Evolutionary conservation across 495 filamentous ascomycete genomes (phyloP), one percentile per base, ranked within the genome.

Genomic region (Penicillium psychrofluorescens): DNA sequence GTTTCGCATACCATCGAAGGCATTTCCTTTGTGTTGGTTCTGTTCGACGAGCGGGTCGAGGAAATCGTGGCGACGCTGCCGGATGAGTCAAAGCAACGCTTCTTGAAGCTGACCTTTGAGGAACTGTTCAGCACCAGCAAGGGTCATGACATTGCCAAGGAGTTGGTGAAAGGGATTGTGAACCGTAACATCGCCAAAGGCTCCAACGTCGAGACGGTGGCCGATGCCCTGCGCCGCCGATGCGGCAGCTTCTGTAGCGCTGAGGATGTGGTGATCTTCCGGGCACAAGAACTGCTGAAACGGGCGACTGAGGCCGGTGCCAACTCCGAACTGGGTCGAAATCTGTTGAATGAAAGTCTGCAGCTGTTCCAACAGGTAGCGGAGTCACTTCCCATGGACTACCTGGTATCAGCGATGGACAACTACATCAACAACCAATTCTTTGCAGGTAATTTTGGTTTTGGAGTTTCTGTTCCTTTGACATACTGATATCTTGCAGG

Each of bases 201-300:
- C 15, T 86, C 89, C 15, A 97, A 95, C 53, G 91, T 99, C 12
- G 92, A 99, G 62, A 96, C 90, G 0, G 87, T 99, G 34, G 90
- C 92, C 0, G 92, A 97, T 64, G 89, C 90, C 11, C 68, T 99
- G 13, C 76, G 92, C 15, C 75, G 94, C 51, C 78, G 88, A 46
- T 99, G 92, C 51, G 94, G 92, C 36, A 92, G 81, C 58, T 97
- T 99, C 72, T 99, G 92, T 72, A 95, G 88, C 48, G 81, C 90
- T 1, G 90, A 96, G 39, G 92, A 99, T 67, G 90, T 95, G 1
- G 80, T 97, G 31, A 88, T 95, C 39, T 99, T 97, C 79, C 96
- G 95, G 64, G 94, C 94, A 7, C 90, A 97, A 61, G 92, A 99
- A 60, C 79, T 88, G 46, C 71, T 97, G 38, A 92, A 95, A 65